Base-by-base conservation (phyloP, 2,329 filamentous ascomycete genomes). In the Hirsutella rhossiliensis region DNA sequence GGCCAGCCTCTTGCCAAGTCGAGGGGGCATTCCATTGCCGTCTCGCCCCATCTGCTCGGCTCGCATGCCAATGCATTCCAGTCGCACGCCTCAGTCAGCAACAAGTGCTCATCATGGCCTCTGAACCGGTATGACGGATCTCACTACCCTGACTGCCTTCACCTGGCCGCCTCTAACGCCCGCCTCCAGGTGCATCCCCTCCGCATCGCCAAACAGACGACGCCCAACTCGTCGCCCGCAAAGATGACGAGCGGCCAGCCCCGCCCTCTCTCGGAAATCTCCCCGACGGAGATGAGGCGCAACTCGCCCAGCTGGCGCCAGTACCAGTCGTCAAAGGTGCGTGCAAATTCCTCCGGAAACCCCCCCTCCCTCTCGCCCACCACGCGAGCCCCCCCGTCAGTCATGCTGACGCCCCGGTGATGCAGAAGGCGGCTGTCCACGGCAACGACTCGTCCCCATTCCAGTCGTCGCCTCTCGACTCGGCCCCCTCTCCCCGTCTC, bases 301-400 rank as follows among this genome's bases (percentile, higher is more conserved):
- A 97, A 97, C 69, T 96, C 89, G 42, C 88, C 89, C 43, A 94
- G 84, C 69, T 94, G 83, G 78, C 88, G 84, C 56, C 84, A 89
- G 62, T 49, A 52, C 20, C 60, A 61, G 31, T 61, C 63, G 40
- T 63, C 62, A 48, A 64, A 65, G 62, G 63, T 65, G 52, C 29
- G 62, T 52, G 19, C 11, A 3, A 18, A 11, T 32, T 18, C 18
- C 11, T n/a, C 19, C n/a, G 3, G 17, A 15, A 11, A 29, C 31
- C 19, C 15, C 27, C 15, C 13, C 38, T 17, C 15, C 19, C 36
- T 43, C 30, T 20, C 30, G n/a, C 13, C 38, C 12, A 15, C 8
- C 17, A 27, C 15, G 38, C 20, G n/a, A n/a, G 6, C 23, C 9
- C 13, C 23, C 36, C 18, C 20, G 36, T 18, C n/a, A 11, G 18